Evolutionary conservation across 345 rosid species (phyloP), one percentile per base, ranked within the genome.

Genomic region (Eucalyptus albens): DNA sequence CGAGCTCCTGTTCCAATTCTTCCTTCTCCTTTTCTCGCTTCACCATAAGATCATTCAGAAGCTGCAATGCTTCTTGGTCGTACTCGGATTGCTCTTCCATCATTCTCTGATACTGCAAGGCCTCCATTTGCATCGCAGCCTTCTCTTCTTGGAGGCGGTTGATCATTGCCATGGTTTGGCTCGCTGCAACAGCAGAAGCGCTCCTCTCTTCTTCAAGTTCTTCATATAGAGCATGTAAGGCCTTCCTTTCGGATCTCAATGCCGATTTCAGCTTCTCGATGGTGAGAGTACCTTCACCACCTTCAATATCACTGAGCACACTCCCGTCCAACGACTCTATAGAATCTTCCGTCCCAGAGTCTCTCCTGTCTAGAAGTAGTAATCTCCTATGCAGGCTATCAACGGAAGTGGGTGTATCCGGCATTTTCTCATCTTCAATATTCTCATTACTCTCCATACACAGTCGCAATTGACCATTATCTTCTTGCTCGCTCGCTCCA

Each of bases 71-170:
- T 94, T 98, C 99, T 91, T 98, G 99, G 88, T 98, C 99, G 24
- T 96, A 98, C 90, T 97, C 99, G 0, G 98, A 92, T 87, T 97
- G 99, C 89, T 98, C 99, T 83, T 98, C 99, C 99, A 98, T 98
- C 99, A 98, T 97, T 89, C 99, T 93, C 92, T 98, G 99, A 50
- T 98, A 98, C 92, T 98, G 99, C 92, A 97, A 91, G 29, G 99
- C 99, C 89, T 98, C 99, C 99, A 98, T 98, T 95, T 97, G 99
- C 99, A 97, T 95, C 24, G 99, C 99, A 0, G 99, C 98, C 91
- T 96, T 98, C 94, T 98, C 99, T 90, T 98, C 99, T 86, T 98
- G 99, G 87, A 98, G 96, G 90, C 99, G 93, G 83, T 97, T 98
- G 88, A 98, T 98, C 99, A 98, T 98, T 6, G 99, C 99, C 99